These are phyloP conservation scores for Sanghuangporus sanghuang DNA, from an alignment of 1,284 basidiomycete genomes.

Conservation along the genomic window DNA sequence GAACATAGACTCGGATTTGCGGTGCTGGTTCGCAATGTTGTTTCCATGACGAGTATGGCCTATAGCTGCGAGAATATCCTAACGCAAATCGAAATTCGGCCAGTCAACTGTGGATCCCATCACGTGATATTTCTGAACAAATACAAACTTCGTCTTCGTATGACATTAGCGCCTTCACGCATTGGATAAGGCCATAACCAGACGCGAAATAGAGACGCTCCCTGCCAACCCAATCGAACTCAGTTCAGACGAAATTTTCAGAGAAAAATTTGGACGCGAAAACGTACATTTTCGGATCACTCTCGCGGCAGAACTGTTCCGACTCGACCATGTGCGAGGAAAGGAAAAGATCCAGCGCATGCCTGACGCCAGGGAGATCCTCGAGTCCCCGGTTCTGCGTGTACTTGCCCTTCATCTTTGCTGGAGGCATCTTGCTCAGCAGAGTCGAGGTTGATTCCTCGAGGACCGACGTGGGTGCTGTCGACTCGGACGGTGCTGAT, in stretches of 20 bases:
- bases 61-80: slow-evolving; percentile 69
- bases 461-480: not conserved
- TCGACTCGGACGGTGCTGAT: not conserved
- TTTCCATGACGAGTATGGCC: slow-evolving; percentile 61
- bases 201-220: slow-evolving; percentile 84
- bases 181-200: slow-evolving; percentile 80
- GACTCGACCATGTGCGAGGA: slow-evolving; percentile 16
- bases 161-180: slow-evolving; percentile 75
- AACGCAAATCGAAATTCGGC: not conserved
- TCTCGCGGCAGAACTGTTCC: slow-evolving; percentile 49
- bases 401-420: slow-evolving; percentile 7
- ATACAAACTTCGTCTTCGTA: slow-evolving; percentile 66
- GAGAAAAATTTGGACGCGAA: not conserved
- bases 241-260: slow-evolving; percentile 1
- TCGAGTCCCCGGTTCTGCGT: slow-evolving; percentile 14
- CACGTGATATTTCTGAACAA: not conserved
- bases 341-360: slow-evolving; percentile 16
- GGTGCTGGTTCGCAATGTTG: slow-evolving; percentile 53
- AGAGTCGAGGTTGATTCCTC: not conserved
- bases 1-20: slow-evolving; percentile 57
- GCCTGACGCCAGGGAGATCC: slow-evolving; percentile 12
- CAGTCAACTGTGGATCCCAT: not conserved
- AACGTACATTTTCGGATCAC: slow-evolving; percentile 59
- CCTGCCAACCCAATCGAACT: slow-evolving; percentile 34
- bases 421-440: not conserved